These are phyloP conservation scores for Wickerhamiella dianesei DNA, from an alignment of 805 yeast species.

Conservation along the genomic window DNA sequence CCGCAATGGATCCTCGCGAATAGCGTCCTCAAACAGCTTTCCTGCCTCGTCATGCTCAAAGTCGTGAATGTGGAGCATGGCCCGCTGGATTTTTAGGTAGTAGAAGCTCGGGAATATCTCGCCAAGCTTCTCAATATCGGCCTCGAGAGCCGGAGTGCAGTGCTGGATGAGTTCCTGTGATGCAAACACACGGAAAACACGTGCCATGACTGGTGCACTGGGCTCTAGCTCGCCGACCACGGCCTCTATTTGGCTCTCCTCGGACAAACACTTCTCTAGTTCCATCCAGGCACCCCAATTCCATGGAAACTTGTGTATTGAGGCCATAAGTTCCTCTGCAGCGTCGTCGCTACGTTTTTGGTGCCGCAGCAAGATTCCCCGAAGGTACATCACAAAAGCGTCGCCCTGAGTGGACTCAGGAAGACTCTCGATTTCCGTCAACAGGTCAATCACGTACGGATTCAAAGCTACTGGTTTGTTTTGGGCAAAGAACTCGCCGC, in stretches of 20 bases:
- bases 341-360: slow-evolving; percentile 52
- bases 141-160: slow-evolving; percentile 33
- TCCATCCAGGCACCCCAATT: slow-evolving; percentile 96
- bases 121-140: slow-evolving; percentile 36
- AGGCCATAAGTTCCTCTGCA: slow-evolving; percentile 42
- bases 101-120: slow-evolving; percentile 57
- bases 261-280: slow-evolving; percentile 43
- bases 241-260: slow-evolving; percentile 6
- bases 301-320: slow-evolving; percentile 57
- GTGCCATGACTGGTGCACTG: slow-evolving; percentile 26
- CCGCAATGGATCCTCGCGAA: slow-evolving; percentile 65
- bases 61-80: slow-evolving; percentile 69
- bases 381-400: slow-evolving; percentile 56
- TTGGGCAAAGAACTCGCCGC: slow-evolving; percentile 39
- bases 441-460: slow-evolving; percentile 24
- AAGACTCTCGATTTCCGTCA: slow-evolving; percentile 30
- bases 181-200: slow-evolving; percentile 51
- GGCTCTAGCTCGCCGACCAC: slow-evolving; percentile 4
- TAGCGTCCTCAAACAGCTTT: slow-evolving; percentile 57
- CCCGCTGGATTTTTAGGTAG: slow-evolving; percentile 68
- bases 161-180: slow-evolving; percentile 55
- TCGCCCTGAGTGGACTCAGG: slow-evolving; percentile 10
- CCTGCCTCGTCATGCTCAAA: slow-evolving; percentile 77
- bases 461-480: slow-evolving; percentile 19
- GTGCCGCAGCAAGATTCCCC: slow-evolving; percentile 53